These are phyloP conservation scores for Phytophthora fragariaefolia DNA, from an alignment of 352 stramenopile genomes.

Conservation along the genomic window DNA sequence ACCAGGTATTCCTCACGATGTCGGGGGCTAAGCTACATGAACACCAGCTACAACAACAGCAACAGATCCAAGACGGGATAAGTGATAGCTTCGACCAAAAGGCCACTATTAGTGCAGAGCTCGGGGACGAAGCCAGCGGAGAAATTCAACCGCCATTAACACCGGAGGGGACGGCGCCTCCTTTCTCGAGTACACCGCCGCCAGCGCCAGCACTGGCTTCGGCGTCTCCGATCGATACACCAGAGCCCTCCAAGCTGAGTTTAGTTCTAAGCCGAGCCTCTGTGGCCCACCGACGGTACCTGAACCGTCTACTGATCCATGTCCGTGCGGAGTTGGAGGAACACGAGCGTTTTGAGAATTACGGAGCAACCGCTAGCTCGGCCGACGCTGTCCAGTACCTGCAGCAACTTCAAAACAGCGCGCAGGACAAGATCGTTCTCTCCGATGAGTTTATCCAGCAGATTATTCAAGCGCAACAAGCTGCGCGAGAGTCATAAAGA, in stretches of 20 bases:
- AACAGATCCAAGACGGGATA: slow-evolving; percentile 32
- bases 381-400: slow-evolving; percentile 86
- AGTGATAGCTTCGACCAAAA: slow-evolving; percentile 30
- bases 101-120: slow-evolving; percentile 31
- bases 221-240: slow-evolving; percentile 32
- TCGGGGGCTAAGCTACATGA: slow-evolving; percentile 59
- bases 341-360: slow-evolving; percentile 81
- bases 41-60: slow-evolving; percentile 54
- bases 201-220: slow-evolving; percentile 29
- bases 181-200: slow-evolving; percentile 31
- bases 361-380: slow-evolving; percentile 75
- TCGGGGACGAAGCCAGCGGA: slow-evolving; percentile 35
- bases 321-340: slow-evolving; percentile 76
- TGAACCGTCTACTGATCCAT: slow-evolving; percentile 71
- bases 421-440: slow-evolving; percentile 88
- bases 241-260: slow-evolving; percentile 66
- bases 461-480: slow-evolving; percentile 83
- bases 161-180: slow-evolving; percentile 25
- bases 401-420: slow-evolving; percentile 86
- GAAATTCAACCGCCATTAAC: slow-evolving; percentile 24
- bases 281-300: slow-evolving; percentile 73
- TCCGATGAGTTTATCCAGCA: slow-evolving; percentile 89
- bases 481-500: slow-evolving; percentile 74
- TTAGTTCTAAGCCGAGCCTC: slow-evolving; percentile 67
- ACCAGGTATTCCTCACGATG: slow-evolving; percentile 80